Percentiles rank a stretch among this genome's conserved stretches.
phyloP scores from a whole-genome alignment of 2,329 filamentous ascomycete genomes.

The Colletotrichum cuscutae region DNA sequence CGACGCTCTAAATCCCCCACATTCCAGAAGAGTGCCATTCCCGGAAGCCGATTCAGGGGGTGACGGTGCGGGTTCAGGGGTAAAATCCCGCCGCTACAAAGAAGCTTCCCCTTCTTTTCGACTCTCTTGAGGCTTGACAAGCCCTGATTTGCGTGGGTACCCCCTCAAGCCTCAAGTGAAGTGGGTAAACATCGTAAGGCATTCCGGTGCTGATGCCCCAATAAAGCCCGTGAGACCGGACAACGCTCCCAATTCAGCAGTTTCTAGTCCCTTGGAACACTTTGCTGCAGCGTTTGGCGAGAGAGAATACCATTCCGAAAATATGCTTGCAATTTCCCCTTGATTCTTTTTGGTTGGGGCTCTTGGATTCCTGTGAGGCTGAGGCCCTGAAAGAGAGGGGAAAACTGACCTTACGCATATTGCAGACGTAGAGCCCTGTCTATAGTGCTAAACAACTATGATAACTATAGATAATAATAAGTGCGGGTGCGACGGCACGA shows the following conservation, averaged over 20 bases:
- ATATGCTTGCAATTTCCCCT: constrained; percentile 13
- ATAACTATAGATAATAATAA: not conserved
- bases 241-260: not conserved
- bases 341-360: not conserved
- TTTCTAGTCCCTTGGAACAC: not conserved
- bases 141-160: not conserved
- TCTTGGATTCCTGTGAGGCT: not conserved
- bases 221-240: not conserved
- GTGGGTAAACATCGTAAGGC: not conserved
- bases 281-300: not conserved
- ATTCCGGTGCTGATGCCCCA: not conserved
- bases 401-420: not conserved
- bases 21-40: constrained; percentile 13
- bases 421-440: not conserved
- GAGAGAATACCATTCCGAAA: not conserved
- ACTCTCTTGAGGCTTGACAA: not conserved
- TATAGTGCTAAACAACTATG: not conserved
- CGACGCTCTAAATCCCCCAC: constrained; percentile 16
- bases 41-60: not conserved
- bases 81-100: not conserved
- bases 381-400: too few relatives aligned
- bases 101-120: not conserved
- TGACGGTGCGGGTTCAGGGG: not conserved
- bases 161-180: not conserved
- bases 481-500: not conserved